Evolutionary conservation across 768 basidiomycete species (phyloP), one percentile per base, ranked within the genome.

Genomic region (Termitomyces sp.): DNA sequence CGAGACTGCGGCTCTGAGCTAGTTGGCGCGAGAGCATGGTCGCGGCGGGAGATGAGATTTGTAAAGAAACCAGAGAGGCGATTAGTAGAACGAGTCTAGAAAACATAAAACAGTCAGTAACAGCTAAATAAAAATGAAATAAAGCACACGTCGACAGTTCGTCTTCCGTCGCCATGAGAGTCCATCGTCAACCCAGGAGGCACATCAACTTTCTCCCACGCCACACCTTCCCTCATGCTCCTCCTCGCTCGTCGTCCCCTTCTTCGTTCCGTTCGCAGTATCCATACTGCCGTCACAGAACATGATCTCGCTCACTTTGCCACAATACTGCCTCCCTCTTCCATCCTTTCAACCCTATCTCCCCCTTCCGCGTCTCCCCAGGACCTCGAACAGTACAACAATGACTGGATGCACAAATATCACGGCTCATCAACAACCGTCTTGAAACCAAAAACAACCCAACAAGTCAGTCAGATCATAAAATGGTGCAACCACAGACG

Each of bases 321-420:
- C n/a, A 74, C 74, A 51, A 74, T 91, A 51, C 80, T 92, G 7
- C 75, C 86, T 0, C 70, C 77, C 1, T 73, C 80, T 5, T 78
- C 87, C 32, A 80, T 92, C 52, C 71, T 92, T 15, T 85, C 90
- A 19, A 87, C 87, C 8, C 75, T 89, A 2, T 64, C 81, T 24
- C 78, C 87, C 14, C 59, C 59, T 43, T 68, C 77, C 8, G 62
- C 71, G 17, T 55, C 81, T n/a, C 38, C 74, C 8, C 75, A 83
- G 11, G 95, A 97, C 59, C 80, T 98, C 28, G 76, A 77, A 3
- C 76, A 73, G 2, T 96, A 80, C 78, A 98, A 99, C 69, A 74
- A 79, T 60, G 96, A 99, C 69, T 97, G 94, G 95, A 93, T 97
- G 87, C 87, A 87, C 63, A 96, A 96, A 69, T 98, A 94, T 68